phyloP scores from a whole-genome alignment of 306 rosid genomes.

The Ammopiptanthus mongolicus region DNA sequence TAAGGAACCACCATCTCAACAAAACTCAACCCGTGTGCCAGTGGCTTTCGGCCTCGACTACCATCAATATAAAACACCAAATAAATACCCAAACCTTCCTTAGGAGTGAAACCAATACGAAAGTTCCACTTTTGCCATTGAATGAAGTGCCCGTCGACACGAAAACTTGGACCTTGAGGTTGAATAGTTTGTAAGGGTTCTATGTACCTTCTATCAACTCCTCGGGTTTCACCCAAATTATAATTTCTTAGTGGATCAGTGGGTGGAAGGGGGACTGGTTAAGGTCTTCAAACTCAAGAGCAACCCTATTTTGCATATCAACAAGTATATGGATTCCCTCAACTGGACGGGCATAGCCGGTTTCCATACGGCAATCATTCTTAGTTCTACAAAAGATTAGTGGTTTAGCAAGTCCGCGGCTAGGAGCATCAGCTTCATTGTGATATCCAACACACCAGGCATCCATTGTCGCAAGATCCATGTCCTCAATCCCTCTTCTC shows the following conservation, averaged over 20 bases:
- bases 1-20: constrained; percentile 80
- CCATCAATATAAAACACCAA: constrained; percentile 67
- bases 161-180: constrained; percentile 74
- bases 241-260: constrained; percentile 71
- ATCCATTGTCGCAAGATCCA: constrained; percentile 78
- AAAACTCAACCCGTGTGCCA: constrained; percentile 68
- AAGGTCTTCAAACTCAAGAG: constrained; percentile 66
- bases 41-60: constrained; percentile 64
- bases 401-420: too few species aligned
- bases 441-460: constrained; percentile 73
- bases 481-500: constrained; percentile 72
- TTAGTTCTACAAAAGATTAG: constrained; percentile 69
- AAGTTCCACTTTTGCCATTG: constrained; percentile 81
- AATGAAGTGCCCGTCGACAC: too few species aligned
- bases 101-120: constrained; percentile 62
- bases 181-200: constrained; percentile 60
- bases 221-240: constrained; percentile 64
- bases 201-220: constrained; percentile 74
- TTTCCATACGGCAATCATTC: constrained; percentile 77
- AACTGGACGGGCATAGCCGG: constrained; percentile 77
- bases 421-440: constrained; percentile 68
- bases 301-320: constrained; percentile 64
- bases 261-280: constrained; percentile 64
- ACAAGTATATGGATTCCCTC: constrained; percentile 70
- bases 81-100: constrained; percentile 60